Base-by-base conservation (phyloP, 2,329 filamentous ascomycete genomes). In the Aureobasidium sp. region DNA sequence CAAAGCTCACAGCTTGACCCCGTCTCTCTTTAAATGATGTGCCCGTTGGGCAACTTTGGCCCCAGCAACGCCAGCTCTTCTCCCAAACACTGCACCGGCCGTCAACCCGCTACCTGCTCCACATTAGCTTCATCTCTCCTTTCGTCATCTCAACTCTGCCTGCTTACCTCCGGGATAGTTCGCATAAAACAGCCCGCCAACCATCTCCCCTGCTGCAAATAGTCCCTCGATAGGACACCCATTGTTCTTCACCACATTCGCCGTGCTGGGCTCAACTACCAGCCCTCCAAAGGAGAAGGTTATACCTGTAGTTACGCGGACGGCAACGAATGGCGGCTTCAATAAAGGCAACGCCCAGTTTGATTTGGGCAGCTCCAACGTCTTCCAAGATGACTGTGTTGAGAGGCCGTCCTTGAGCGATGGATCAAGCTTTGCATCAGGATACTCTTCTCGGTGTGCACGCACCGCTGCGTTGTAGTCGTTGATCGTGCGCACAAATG, bases 231-330 rank as follows among this genome's bases (percentile, higher is more conserved):
- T 77, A 5, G 68, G 67, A 1, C 74, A 75, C 0, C 77, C 80
- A 0, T 72, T 69, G 4, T 77, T 73, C 2, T 75, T 77, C 15
- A 87, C 70, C 0, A 87, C 80, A 3, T 75, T 76, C 2, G 80
- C 78, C 0, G 82, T 85, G 27, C 81, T 70, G 0, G 83, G 77
- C 53, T 84, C 78, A 1, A 86, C 79, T 5, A 78, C 77, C 7
- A 88, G 71, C 0, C 86, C 85, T 1, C 85, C 86, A 73, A 88
- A 89, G 0, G 86, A 88, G 66, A 88, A 89, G 0, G 85, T 88
- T 17, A 89, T 80, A 1, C 87, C 86, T 49, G 83, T 84, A 4
- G 81, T 82, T 2, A 88, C 84, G 66, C 84, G 83, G 49, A 88
- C 81, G 0, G 86, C 86, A 27, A 86, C 71, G 67, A 84, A 88